Evolutionary conservation across 1,139 yeast species (phyloP).

Genomic region (Tardiomyces blankii): DNA sequence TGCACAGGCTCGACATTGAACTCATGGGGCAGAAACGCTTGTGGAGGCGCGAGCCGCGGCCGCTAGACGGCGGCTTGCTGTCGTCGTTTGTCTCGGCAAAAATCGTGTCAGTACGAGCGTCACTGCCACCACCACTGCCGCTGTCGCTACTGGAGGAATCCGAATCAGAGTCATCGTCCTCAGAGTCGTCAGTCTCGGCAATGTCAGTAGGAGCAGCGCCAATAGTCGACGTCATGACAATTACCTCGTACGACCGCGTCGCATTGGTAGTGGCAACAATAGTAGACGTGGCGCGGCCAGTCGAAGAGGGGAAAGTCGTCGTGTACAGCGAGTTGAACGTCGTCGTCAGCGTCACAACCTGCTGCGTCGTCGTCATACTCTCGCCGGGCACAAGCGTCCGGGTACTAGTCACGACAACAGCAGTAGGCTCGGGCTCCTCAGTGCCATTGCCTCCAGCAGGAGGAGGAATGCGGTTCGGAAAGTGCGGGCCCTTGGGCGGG

Average conservation of each 20-base stretch:
- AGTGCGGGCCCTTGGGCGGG: neutral
- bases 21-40: neutral
- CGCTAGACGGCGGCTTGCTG: neutral
- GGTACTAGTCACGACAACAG: neutral
- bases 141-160: no score
- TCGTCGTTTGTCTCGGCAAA: neutral
- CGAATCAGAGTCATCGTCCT: no score
- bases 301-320: neutral
- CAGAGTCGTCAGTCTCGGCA: neutral
- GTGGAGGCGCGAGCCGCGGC: neutral
- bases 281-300: neutral
- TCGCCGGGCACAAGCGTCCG: neutral
- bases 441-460: neutral
- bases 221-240: neutral
- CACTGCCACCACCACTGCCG: no score
- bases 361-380: neutral
- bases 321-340: neutral
- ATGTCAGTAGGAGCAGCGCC: neutral
- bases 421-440: neutral
- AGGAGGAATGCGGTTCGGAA: no score
- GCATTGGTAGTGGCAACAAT: neutral
- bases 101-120: neutral
- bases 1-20: neutral
- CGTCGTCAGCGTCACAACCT: neutral
- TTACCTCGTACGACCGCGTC: neutral